These are phyloP conservation scores for Naganishia albida DNA, from an alignment of 1,284 basidiomycete species.

Conservation along the genomic window DNA sequence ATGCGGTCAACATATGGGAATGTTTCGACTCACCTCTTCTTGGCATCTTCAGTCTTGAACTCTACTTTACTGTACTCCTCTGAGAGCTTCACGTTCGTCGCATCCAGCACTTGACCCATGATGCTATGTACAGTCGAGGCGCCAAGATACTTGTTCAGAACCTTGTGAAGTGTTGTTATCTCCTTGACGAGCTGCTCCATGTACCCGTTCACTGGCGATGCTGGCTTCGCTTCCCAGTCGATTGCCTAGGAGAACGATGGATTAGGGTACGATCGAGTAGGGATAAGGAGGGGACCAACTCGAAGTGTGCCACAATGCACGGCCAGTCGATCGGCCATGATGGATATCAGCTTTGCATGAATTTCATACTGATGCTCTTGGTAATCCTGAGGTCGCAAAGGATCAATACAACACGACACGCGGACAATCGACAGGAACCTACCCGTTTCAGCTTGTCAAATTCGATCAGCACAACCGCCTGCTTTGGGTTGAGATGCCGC, in stretches of 20 bases:
- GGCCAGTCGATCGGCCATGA: conserved; percentile 92
- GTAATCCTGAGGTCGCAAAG: conserved; percentile 70
- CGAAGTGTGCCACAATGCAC: conserved; percentile 65
- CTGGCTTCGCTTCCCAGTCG: conserved; percentile 69
- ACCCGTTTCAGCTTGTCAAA: conserved; percentile 97
- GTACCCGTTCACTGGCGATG: conserved; percentile 63
- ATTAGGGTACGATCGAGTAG: background rate
- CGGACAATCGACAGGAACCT: conserved; percentile 44
- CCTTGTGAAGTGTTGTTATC: conserved; percentile 93
- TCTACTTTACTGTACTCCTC: conserved; percentile 81
- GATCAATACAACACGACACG: background rate
- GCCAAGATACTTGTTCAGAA: conserved; percentile 86
- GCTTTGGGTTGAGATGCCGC: conserved; percentile 85
- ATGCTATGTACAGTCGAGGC: conserved; percentile 76
- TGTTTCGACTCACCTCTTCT: conserved; percentile 66
- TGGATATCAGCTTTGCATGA: conserved; percentile 93
- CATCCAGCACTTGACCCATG: conserved; percentile 86
- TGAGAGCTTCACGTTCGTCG: conserved; percentile 82
- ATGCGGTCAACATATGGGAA: conserved; percentile 33
- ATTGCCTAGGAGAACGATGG: conserved; percentile 59
- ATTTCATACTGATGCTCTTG: conserved; percentile 99
- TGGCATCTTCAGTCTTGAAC: conserved; percentile 75
- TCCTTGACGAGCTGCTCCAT: conserved; percentile 92
- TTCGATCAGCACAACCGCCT: conserved; percentile 93
- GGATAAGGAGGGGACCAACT: conserved; percentile 34